Evolutionary conservation across 192 early-diverging fungal species (phyloP), one percentile per base, ranked within the genome.

Genomic region (Coemansia sp.): DNA sequence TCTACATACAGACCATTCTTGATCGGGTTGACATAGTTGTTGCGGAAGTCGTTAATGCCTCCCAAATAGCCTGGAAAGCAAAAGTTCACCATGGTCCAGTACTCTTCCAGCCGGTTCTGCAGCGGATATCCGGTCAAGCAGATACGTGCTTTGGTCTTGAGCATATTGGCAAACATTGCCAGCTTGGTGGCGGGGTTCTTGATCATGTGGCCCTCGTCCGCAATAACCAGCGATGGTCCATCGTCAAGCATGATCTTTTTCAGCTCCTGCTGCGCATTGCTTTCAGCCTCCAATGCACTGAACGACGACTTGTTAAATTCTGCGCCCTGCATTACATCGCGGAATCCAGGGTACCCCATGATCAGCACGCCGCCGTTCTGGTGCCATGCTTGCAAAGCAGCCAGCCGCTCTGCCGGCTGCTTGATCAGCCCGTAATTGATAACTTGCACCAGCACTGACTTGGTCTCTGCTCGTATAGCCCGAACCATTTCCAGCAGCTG

Each of bases 141-240:
- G 17, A 95, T 62, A 34, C 90, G 72, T 6, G 80, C 78, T 5
- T 49, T 66, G 1, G 88, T 90, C 26, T 69, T 17, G 1, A 93
- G 53, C 26, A 53, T 39, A 6, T 48, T 66, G 18, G 55, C 56
- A 11, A 57, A 31, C n/a, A 46, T 39, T 3, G 62, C 48, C 36
- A 78, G 51, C 31, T 56, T 37, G 18, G 75, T 46, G 31, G 58
- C 41, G 14, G 60, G 26, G 50, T 81, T 89, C 44, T 89, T 89
- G 46, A 90, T 80, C n/a, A 56, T 59, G 67, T 95, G 93, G 3
- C 85, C 89, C 73, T 96, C 92, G 66, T 96, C 93, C 1, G 85
- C 82, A 23, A 95, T 78, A 0, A 90, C 67, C 6, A 96, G 49
- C 17, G 82, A 78, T 1, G 93, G 83, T 2, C 90, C 90, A 2